Evolutionary conservation across 768 basidiomycete species (phyloP), one percentile per base, ranked within the genome.

Genomic region (Phanerochaete carnosa): DNA sequence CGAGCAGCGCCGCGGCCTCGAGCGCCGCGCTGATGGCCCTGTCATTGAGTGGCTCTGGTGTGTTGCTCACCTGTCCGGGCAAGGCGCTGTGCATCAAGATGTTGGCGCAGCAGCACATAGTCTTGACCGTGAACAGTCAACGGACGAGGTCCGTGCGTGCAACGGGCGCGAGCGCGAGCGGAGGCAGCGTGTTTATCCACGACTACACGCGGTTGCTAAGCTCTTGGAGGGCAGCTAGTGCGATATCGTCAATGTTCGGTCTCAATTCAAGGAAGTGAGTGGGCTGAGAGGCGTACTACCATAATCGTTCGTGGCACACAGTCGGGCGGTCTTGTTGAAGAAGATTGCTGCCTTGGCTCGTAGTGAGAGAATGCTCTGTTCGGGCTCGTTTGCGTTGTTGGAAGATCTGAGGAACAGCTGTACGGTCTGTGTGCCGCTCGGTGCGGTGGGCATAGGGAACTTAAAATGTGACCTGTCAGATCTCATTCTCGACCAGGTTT

Each of bases 271-370:
- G 58, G 5, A 39, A 19, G 19, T 9, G 19, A 39, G 19, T 39
- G 37, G 37, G 19, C 19, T 39, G 37, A 46, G 16, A n/a, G 23
- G 45, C 45, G 25, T 23, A n/a, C 49, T 59, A 74, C 73, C 64
- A 32, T 67, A 67, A 43, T 66, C 60, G 64, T 73, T 73, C 25
- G 74, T 72, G 30, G 70, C 80, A 4, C 80, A 78, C 13, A 89
- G 70, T 47, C 81, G 79, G 5, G 81, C 76, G 13, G 86, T 81
- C 25, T 80, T 77, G 65, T 87, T 85, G 58, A 86, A 82, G 46
- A 88, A 71, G 25, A 85, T 78, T 5, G 81, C 76, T 1, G 85
- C 85, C 62, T 87, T 86, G 57, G 76, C 78, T 49, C 77, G 73
- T 64, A 83, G 68, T 1, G 81, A 74, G n/a, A 77, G 72, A 9